A percentile compares a stretch with the other conserved stretches of the same genome.
These are phyloP conservation scores for Adansonia digitata DNA, from an alignment of 345 rosid genomes.

Conservation along the genomic window DNA sequence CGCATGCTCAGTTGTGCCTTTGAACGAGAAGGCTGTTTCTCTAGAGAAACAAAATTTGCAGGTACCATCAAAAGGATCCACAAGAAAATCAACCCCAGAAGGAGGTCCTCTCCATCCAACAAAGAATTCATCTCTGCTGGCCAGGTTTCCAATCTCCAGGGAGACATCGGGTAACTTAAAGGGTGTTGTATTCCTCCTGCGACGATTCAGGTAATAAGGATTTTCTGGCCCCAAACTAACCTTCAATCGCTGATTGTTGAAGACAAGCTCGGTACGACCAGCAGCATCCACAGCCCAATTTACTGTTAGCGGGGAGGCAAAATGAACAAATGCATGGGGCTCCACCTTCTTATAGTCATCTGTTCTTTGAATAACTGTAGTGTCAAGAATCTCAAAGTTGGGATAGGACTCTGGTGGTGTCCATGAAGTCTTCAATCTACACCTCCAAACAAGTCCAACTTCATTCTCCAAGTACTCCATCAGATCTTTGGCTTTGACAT, in stretches of 20 bases:
- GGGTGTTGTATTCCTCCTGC: constrained; percentile 57
- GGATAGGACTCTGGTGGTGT: constrained; percentile 82
- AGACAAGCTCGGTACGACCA: constrained; percentile 35
- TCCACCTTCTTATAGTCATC: constrained; percentile 52
- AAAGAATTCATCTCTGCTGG: constrained; percentile 46
- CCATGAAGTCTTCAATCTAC: constrained; percentile 81
- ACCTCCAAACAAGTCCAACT: constrained; percentile 64
- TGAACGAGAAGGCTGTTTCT: constrained; percentile 40
- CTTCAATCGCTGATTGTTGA: constrained; percentile 42
- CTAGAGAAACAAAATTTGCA: constrained; percentile 2
- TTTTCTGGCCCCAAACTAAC: constrained; percentile 72
- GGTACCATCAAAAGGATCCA: constrained; percentile 75
- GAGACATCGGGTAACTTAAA: constrained; percentile 46
- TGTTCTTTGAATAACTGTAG: constrained; percentile 19
- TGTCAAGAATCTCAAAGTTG: constrained; percentile 36
- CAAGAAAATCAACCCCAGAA: constrained; percentile 56
- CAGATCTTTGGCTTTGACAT: constrained; percentile 52
- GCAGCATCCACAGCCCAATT: constrained; percentile 45
- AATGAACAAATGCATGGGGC: constrained; percentile 90
- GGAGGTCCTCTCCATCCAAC: constrained; percentile 64
- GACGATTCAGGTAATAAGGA: constrained; percentile 50
- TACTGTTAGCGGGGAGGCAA: constrained; percentile 45
- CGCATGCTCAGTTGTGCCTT: constrained; percentile 36
- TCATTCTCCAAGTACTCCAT: constrained; percentile 46
- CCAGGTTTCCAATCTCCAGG: constrained; percentile 38